These are phyloP conservation scores for Eucalyptus marginata DNA, from an alignment of 345 rosid species.

Conservation along the genomic window DNA sequence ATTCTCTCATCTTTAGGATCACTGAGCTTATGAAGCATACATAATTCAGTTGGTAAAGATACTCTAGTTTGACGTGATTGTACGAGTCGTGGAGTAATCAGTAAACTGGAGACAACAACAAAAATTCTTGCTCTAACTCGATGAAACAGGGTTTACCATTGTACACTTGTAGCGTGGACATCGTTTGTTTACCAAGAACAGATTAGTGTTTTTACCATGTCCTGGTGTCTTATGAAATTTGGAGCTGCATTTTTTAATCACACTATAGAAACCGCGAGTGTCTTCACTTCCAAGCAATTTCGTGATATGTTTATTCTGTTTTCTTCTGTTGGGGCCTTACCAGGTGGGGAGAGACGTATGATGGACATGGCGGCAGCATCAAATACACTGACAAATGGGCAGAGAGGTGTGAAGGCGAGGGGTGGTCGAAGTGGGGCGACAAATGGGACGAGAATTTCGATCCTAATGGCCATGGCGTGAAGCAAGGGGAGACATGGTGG, in stretches of 20 bases:
- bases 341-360: slow-evolving; percentile 96
- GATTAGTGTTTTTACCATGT: not conserved
- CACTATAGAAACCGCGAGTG: not conserved
- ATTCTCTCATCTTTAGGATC: not conserved
- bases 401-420: slow-evolving; percentile 65
- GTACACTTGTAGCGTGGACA: not conserved
- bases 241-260: not conserved
- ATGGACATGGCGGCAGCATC: slow-evolving; percentile 77
- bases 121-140: not conserved
- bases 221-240: not conserved
- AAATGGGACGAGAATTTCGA: slow-evolving; percentile 95
- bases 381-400: slow-evolving; percentile 99
- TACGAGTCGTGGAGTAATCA: not conserved
- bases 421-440: slow-evolving; percentile 98
- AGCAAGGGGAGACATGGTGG: slow-evolving; percentile 99
- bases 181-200: not conserved
- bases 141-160: not conserved
- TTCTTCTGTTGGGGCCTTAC: not conserved
- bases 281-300: not conserved
- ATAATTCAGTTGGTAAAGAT: not conserved
- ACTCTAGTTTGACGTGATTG: not conserved
- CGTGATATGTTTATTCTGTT: not conserved
- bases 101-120: not conserved
- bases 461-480: slow-evolving; percentile 65
- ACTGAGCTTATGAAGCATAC: not conserved